These are phyloP conservation scores for Colletotrichum sp. DNA, from an alignment of 2,329 filamentous ascomycete species.

Conservation along the genomic window DNA sequence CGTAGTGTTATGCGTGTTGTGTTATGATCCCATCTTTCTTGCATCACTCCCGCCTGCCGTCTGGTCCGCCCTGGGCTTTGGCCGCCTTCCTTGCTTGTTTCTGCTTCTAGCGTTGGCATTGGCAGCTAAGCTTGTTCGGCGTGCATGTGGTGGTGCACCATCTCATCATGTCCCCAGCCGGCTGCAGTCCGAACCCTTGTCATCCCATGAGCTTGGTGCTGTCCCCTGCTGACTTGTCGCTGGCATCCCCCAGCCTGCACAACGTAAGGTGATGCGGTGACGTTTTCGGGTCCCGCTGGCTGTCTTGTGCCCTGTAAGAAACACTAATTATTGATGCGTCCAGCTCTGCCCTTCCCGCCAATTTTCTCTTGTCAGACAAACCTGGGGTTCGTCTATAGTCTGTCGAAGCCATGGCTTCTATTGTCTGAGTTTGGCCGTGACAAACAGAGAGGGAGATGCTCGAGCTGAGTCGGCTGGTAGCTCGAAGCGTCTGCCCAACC, in stretches of 20 bases:
- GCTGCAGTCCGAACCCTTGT: constrained; percentile 9
- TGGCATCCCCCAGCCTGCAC: constrained; percentile 7
- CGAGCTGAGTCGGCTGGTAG: not conserved
- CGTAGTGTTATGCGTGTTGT: not conserved
- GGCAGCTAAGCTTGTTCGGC: constrained; percentile 8
- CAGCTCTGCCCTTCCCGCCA: not conserved
- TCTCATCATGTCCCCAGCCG: not conserved
- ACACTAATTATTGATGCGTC: not conserved
- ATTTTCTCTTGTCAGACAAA: not conserved
- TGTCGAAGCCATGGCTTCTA: not conserved
- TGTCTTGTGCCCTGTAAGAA: not conserved
- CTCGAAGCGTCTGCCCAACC: not conserved
- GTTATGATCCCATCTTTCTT: not conserved
- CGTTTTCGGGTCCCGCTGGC: constrained; percentile 8
- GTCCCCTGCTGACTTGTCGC: constrained; percentile 4
- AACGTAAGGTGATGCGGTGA: not conserved
- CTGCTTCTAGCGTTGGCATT: constrained; percentile 15
- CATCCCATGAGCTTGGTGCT: constrained; percentile 16
- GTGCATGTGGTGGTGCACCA: constrained; percentile 1
- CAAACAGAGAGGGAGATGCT: not conserved
- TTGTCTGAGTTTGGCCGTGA: not conserved
- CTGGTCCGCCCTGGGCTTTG: not conserved
- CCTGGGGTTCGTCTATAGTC: constrained; percentile 1
- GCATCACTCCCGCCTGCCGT: not conserved
- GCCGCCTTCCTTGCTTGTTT: constrained; percentile 14